Evolutionary conservation across 2,329 filamentous ascomycete genomes (phyloP).

Genomic region (Aspergillus cejpii): DNA sequence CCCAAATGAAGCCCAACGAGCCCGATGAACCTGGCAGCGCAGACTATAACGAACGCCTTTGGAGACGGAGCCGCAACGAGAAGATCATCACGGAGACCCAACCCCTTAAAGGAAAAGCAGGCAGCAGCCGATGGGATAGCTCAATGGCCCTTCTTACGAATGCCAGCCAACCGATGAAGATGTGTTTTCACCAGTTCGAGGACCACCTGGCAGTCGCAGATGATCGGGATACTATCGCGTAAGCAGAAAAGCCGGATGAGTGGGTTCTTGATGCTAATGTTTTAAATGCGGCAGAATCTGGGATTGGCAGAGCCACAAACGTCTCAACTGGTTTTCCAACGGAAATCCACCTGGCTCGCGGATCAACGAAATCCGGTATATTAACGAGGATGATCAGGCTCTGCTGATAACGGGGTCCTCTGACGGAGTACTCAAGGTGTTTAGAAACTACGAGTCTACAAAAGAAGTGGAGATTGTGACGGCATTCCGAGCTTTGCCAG

Average conservation of each 20-base stretch:
- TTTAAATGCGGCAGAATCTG: slow-evolving; percentile 54
- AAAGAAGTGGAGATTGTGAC: slow-evolving; percentile 76
- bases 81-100: slow-evolving; percentile 87
- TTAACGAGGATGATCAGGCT: slow-evolving; percentile 96
- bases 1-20: slow-evolving; percentile 95
- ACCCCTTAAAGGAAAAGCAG: slow-evolving; percentile 81
- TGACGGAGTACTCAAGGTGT: slow-evolving; percentile 89
- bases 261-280: slow-evolving; percentile 4
- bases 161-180: slow-evolving; percentile 77
- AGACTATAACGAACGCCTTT: slow-evolving; percentile 91
- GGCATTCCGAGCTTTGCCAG: slow-evolving; percentile 82
- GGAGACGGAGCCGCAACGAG: slow-evolving; percentile 88
- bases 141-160: slow-evolving; percentile 81
- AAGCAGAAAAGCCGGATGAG: slow-evolving; percentile 18
- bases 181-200: slow-evolving; percentile 97
- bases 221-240: slow-evolving; percentile 77
- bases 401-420: slow-evolving; percentile 91
- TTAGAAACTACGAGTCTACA: slow-evolving; percentile 79
- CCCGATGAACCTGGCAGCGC: slow-evolving; percentile 93
- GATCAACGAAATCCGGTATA: slow-evolving; percentile 92
- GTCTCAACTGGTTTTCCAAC: slow-evolving; percentile 82
- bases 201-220: slow-evolving; percentile 91
- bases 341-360: slow-evolving; percentile 85
- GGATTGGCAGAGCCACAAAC: slow-evolving; percentile 77
- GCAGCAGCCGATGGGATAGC: slow-evolving; percentile 79